Base-by-base conservation (phyloP, 306 rosid genomes). In the Dryas octopetala region DNA sequence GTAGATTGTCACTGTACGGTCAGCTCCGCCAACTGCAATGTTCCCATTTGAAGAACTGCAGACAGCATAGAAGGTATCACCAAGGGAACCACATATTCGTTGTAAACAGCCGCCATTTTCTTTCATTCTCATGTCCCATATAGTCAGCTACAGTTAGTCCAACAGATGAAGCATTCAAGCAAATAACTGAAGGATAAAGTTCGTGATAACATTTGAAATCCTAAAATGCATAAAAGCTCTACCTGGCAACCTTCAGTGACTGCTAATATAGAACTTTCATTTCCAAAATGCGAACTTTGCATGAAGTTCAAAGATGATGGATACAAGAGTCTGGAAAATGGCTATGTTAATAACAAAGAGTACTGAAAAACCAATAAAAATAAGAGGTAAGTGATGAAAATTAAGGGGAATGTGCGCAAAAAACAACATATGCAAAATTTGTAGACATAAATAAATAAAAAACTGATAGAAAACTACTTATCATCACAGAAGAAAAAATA, bases 201-300 rank as follows among this genome's bases (percentile, higher is more conserved):
- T 70, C 53, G 65, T 68, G 48, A 68, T 57, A 70, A 77, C 26
- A 77, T 32, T 13, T 52, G 38, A 57, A 70, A 66, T 61, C 46
- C 40, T 57, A 40, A 82, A 53, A 72, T 68, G 50, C 17, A 49
- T 26, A 23, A 46, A 8, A 53, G 14, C 52, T 68, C 69, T 70
- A 88, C 98, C 98, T 93, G 97, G 85, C 92, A 83, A 64, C 96
- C 98, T 89, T 93, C 98, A 19, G 98, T 81, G 75, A 88, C 80
- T 60, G 91, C 96, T 82, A 93, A 67, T 41, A 83, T 65, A 65
- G 90, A 84, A 81, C 85, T 81, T 85, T 78, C 91, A 83, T 81
- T 80, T 76, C 85, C 98, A 81, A 64, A 65, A 60, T 16, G 84
- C 44, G 55, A 77, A 85, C 83, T 84, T 78, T 81, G 88, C 69